Evolutionary conservation across 441 rosid genomes (phyloP).

Genomic region (Populus trichocarpa): DNA sequence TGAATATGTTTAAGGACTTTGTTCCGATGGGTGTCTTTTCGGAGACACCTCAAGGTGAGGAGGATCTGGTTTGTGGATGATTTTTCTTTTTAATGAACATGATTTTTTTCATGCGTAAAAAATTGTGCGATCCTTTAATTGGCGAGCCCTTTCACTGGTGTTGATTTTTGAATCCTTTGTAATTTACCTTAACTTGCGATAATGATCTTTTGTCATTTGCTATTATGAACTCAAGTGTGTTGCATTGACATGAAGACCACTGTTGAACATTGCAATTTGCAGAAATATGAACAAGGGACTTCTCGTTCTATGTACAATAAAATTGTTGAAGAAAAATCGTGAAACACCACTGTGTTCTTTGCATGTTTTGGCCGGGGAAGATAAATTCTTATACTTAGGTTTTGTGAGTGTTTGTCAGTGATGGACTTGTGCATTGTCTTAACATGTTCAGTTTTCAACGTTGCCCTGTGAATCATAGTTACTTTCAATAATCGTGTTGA

Average conservation of each 20-base stretch:
- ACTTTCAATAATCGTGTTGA: not conserved
- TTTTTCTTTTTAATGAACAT: not conserved
- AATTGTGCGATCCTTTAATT: not conserved
- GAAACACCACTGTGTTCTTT: not conserved
- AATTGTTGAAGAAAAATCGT: not conserved
- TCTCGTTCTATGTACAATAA: not conserved
- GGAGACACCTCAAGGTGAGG: conserved; percentile 56
- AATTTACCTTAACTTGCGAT: not conserved
- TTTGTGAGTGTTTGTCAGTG: not conserved
- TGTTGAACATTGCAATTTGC: not conserved
- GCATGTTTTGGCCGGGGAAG: not conserved
- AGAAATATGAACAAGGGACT: not conserved
- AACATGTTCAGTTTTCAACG: not conserved
- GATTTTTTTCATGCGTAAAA: too few species aligned
- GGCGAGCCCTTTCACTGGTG: not conserved
- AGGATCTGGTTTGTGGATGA: conserved; percentile 18
- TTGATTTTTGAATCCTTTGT: not conserved
- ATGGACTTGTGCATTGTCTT: not conserved
- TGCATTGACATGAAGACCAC: not conserved
- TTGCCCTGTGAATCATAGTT: not conserved
- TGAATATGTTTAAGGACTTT: conserved; percentile 86
- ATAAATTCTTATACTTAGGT: not conserved
- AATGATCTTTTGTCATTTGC: not conserved
- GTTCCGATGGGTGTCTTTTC: conserved; percentile 83
- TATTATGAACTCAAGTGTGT: not conserved